Conservation (phyloP, 2,329 filamentous ascomycete species). For the Colletotrichum gigasporum region DNA sequence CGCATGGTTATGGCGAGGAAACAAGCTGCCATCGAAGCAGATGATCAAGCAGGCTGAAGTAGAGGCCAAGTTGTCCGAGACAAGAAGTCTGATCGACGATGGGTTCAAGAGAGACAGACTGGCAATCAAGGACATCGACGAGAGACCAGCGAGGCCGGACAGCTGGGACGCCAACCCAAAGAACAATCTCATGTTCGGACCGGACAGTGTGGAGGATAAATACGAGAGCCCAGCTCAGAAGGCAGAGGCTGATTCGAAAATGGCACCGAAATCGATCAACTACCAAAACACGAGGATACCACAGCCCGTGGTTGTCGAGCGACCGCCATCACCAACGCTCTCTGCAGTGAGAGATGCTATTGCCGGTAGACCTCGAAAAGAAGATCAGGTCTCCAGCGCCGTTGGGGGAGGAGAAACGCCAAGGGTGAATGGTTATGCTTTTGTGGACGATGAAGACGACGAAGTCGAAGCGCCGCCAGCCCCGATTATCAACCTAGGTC, state of each 20-base stretch:
- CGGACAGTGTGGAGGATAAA: conserved; percentile 70
- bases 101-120: conserved; percentile 66
- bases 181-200: conserved; percentile 89
- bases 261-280: conserved; percentile 79
- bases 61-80: conserved; percentile 60
- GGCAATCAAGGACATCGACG: conserved; percentile 72
- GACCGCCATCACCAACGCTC: conserved; percentile 81
- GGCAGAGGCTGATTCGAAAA: conserved; percentile 75
- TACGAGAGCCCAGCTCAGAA: conserved; percentile 72
- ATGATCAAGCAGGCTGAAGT: conserved; percentile 75
- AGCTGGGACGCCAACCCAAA: conserved; percentile 78
- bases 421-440: conserved; percentile 90
- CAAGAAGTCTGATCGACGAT: conserved; percentile 61
- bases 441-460: conserved; percentile 84
- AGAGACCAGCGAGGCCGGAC: conserved; percentile 80
- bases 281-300: conserved; percentile 87
- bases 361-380: conserved; percentile 72
- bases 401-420: conserved; percentile 80
- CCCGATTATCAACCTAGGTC: conserved; percentile 65
- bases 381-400: conserved; percentile 67
- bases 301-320: conserved; percentile 49
- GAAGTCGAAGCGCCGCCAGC: conserved; percentile 46
- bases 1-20: conserved; percentile 87
- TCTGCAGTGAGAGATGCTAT: conserved; percentile 88
- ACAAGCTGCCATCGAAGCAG: conserved; percentile 86